These are phyloP conservation scores for Peronosclerospora sorghi DNA, from an alignment of 352 stramenopile species.

Conservation along the genomic window DNA sequence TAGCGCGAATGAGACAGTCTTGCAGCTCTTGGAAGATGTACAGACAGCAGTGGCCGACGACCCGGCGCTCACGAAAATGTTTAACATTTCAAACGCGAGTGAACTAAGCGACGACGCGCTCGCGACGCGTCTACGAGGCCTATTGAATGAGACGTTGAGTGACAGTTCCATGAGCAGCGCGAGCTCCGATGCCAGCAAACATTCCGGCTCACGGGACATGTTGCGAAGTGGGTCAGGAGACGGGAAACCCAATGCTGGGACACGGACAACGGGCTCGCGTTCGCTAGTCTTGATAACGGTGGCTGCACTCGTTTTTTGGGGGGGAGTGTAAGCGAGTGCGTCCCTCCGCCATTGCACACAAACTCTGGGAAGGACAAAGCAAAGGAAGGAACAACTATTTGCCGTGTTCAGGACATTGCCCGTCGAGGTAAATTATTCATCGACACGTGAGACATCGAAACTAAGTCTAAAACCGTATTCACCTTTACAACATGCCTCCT, in stretches of 20 bases:
- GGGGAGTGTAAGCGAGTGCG: no score
- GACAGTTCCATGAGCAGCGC: constrained; percentile 2
- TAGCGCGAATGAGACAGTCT: constrained; percentile 13
- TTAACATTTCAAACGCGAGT: constrained; percentile 22
- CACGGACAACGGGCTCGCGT: no score
- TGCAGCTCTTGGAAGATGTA: constrained; percentile 23
- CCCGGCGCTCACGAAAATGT: constrained; percentile 27
- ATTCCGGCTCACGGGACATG: no score
- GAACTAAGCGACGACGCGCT: constrained; percentile 31
- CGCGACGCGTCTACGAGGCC: constrained; percentile 16
- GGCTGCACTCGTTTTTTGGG: no score
- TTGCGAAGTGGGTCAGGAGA: no score
- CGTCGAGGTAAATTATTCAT: constrained; percentile 22
- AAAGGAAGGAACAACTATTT: neutral
- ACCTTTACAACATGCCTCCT: no score
- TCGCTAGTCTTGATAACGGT: no score
- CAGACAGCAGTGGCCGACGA: constrained; percentile 22
- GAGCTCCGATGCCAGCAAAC: constrained; percentile 1
- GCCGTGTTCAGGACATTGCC: neutral
- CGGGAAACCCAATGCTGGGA: no score
- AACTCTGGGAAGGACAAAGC: neutral
- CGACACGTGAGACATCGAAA: constrained; percentile 5
- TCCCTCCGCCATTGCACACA: no score
- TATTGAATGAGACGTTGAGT: constrained; percentile 12
- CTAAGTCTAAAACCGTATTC: no score